Evolutionary conservation across 768 basidiomycete species (phyloP), one percentile per base, ranked within the genome.

Genomic region (Paxillus involutus): DNA sequence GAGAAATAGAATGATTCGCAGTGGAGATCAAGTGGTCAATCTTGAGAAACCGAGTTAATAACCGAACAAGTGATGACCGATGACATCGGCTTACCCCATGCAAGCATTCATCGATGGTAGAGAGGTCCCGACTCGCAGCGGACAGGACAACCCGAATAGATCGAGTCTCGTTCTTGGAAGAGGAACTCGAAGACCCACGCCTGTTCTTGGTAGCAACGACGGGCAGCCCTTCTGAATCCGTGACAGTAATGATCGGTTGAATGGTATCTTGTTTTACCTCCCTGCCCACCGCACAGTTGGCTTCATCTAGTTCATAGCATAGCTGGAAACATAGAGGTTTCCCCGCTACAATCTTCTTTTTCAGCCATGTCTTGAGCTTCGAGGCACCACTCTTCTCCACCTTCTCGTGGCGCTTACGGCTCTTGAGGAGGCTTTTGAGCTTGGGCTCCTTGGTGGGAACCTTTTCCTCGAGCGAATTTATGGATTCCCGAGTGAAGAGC

Each of bases 361-460:
- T 83, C 62, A 84, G 69, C 87, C 87, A 88, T 5, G 80, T 75
- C 59, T 81, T 85, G 43, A 88, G 64, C 57, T 76, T 81, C 44
- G 79, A 75, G 5, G 80, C 71, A 13, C 78, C 75, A 14, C 72
- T 63, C 17, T 64, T 65, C 48, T 71, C 69, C 13, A 49, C 45
- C 58, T 72, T 71, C 32, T 63, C 42, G 43, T 69, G 52, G 36
- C 75, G 70, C 45, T 73, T 76, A 62, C 76, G 73, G 43, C 71
- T 75, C 60, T 76, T 80, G 53, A 76, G 56, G 32, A 77, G 66
- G 14, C 71, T 71, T 58, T 76, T 77, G 12, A 80, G 61, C 58
- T 67, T 75, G 43, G 67, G 63, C 26, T 77, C 76, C 57, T 70
- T 68, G 43, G 51, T 52, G 19, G 58, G 49, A 3, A 62, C 16